These are phyloP conservation scores for Tulasnella sp. DNA, from an alignment of 768 basidiomycete genomes.

Conservation along the genomic window DNA sequence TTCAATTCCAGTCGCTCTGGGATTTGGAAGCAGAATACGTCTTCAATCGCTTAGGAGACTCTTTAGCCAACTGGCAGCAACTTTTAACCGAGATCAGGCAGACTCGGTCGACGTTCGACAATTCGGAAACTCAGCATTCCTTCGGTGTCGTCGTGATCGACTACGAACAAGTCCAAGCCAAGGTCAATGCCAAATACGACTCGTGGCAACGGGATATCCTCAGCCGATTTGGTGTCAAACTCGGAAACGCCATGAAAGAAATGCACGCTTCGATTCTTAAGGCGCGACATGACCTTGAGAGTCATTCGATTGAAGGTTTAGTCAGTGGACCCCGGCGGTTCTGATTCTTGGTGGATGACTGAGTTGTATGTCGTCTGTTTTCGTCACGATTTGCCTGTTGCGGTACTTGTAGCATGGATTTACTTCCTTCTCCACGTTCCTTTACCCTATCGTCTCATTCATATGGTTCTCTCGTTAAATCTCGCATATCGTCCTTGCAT, in stretches of 20 bases:
- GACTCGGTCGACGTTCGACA: conserved; percentile 92
- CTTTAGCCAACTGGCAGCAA: conserved; percentile 88
- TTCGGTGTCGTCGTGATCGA: conserved; percentile 93
- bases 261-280: conserved; percentile 89
- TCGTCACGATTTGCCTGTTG: neutral
- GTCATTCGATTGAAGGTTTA: conserved; percentile 89
- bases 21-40: conserved; percentile 96
- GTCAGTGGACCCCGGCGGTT: conserved; percentile 50
- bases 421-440: neutral
- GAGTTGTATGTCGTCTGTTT: conserved; percentile 2
- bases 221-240: conserved; percentile 81
- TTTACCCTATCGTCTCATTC: neutral
- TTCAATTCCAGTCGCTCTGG: conserved; percentile 98
- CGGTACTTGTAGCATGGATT: neutral
- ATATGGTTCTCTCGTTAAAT: neutral
- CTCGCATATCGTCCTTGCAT: neutral
- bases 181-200: conserved; percentile 98
- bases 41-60: conserved; percentile 90
- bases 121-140: conserved; percentile 79
- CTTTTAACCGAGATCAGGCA: conserved; percentile 95
- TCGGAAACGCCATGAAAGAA: conserved; percentile 95
- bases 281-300: conserved; percentile 89
- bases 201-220: conserved; percentile 95
- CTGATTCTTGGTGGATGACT: conserved; percentile 22
- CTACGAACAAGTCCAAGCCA: conserved; percentile 94